phyloP scores from a whole-genome alignment of 2,329 filamentous ascomycete genomes.

The Trichophyton schoenleinii region DNA sequence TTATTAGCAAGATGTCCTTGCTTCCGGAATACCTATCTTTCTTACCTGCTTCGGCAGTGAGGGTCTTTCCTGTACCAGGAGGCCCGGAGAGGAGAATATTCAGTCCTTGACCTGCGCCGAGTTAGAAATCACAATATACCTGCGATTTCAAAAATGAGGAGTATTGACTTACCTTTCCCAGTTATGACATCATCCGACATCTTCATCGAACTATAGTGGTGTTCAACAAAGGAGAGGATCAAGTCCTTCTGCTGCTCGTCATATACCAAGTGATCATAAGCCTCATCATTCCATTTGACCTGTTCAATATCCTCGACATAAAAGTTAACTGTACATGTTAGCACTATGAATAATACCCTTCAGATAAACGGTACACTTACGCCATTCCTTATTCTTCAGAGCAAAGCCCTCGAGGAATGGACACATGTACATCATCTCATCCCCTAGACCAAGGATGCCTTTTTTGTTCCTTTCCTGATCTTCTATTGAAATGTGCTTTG shows the following conservation, averaged over 20 bases:
- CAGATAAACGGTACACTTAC: slow-evolving; percentile 18
- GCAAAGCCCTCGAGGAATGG: slow-evolving; percentile 36
- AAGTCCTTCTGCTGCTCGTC: slow-evolving; percentile 38
- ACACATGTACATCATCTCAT: slow-evolving; percentile 31
- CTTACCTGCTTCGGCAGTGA: slow-evolving; percentile 23
- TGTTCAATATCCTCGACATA: slow-evolving; percentile 28
- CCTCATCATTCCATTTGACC: slow-evolving; percentile 36
- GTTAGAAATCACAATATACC: background rate
- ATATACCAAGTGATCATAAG: slow-evolving; percentile 38
- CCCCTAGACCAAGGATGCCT: slow-evolving; percentile 28
- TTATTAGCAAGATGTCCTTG: slow-evolving; percentile 15
- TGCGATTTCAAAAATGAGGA: background rate
- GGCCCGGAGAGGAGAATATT: slow-evolving; percentile 10
- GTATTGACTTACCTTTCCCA: slow-evolving; percentile 21
- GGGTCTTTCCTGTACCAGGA: slow-evolving; percentile 24
- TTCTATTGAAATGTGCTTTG: slow-evolving; percentile 10
- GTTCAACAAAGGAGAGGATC: slow-evolving; percentile 38
- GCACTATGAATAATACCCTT: background rate
- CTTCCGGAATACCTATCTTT: slow-evolving; percentile 12
- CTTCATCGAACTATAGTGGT: slow-evolving; percentile 21
- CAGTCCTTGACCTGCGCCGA: slow-evolving; percentile 3
- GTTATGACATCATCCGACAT: slow-evolving; percentile 21
- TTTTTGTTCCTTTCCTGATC: slow-evolving; percentile 29
- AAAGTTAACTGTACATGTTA: slow-evolving; percentile 4
- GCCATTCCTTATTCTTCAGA: slow-evolving; percentile 33